Conservation (phyloP, 2,329 filamentous ascomycete species). For the Colletotrichum plurivorum region DNA sequence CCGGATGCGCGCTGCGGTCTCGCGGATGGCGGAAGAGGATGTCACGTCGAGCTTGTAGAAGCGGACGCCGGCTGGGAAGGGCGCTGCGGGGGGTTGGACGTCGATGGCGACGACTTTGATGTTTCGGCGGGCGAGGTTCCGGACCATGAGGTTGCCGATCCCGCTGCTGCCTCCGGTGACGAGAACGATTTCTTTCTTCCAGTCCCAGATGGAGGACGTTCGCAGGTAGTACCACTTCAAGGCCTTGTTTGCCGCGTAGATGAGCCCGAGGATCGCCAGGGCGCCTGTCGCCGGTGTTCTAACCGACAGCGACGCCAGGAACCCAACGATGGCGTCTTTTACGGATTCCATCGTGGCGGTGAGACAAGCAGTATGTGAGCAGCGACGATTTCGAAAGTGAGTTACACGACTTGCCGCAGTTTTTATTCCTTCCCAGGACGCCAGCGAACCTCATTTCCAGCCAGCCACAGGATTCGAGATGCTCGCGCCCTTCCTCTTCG, state of each 20-base stretch:
- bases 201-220: constrained; percentile 8
- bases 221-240: not conserved
- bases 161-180: constrained; percentile 16
- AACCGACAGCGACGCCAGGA: not conserved
- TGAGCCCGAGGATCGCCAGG: not conserved
- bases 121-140: constrained; percentile 4
- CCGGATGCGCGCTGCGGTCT: constrained; percentile 58
- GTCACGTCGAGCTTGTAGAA: constrained; percentile 20
- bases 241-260: not conserved
- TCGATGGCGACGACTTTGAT: constrained; percentile 19
- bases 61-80: not conserved
- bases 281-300: not conserved
- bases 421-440: too few species aligned
- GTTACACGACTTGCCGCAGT: too few species aligned
- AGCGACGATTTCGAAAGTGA: too few species aligned
- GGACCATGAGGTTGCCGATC: not conserved
- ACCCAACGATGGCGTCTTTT: not conserved
- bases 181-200: constrained; percentile 13
- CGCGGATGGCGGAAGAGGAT: constrained; percentile 49
- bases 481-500: too few species aligned
- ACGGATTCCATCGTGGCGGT: not conserved
- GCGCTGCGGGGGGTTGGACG: not conserved
- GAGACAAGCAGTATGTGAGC: not conserved
- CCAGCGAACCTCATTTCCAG: too few species aligned
- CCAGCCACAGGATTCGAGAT: too few species aligned